Evolutionary conservation across 2,329 filamentous ascomycete species (phyloP).

Genomic region (Chrysosphaeria jannelii): DNA sequence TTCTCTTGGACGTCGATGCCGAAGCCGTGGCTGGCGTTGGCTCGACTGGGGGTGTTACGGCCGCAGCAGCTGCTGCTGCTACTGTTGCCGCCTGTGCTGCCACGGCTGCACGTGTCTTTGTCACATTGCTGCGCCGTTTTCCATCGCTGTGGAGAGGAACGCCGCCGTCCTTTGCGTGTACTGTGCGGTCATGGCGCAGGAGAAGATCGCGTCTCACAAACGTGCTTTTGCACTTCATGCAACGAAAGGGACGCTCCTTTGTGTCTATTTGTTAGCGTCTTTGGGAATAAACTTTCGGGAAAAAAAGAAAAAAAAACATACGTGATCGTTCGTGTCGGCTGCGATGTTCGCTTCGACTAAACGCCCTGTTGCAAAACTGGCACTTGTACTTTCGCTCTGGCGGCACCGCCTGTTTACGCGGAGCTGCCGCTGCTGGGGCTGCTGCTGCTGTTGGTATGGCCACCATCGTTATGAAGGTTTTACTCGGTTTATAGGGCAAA

Average conservation of each 20-base stretch:
- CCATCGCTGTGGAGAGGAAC: constrained; percentile 80
- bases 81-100: constrained; percentile 34
- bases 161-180: constrained; percentile 93
- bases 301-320: constrained; percentile 25
- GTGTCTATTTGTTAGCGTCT: constrained; percentile 37
- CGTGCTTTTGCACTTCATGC: constrained; percentile 89
- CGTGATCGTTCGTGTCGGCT: constrained; percentile 92
- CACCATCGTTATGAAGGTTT: not conserved
- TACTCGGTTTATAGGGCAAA: not conserved
- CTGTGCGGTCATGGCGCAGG: constrained; percentile 86
- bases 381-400: constrained; percentile 99
- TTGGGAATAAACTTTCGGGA: too few relatives aligned
- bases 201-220: constrained; percentile 93
- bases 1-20: too few relatives aligned
- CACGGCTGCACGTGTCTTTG: constrained; percentile 32
- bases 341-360: constrained; percentile 88
- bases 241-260: constrained; percentile 97
- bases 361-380: constrained; percentile 92
- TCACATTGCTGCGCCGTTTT: constrained; percentile 38
- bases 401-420: constrained; percentile 44
- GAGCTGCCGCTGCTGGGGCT: constrained; percentile 23
- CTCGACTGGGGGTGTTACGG: too few relatives aligned
- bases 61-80: constrained; percentile 34
- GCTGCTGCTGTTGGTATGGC: constrained; percentile 1
- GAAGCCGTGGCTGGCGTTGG: too few relatives aligned